A percentile compares a stretch with the other conserved stretches of the same genome.
These are phyloP conservation scores for Paecilomyces formosus DNA, from an alignment of 2,329 filamentous ascomycete species.

Conservation along the genomic window DNA sequence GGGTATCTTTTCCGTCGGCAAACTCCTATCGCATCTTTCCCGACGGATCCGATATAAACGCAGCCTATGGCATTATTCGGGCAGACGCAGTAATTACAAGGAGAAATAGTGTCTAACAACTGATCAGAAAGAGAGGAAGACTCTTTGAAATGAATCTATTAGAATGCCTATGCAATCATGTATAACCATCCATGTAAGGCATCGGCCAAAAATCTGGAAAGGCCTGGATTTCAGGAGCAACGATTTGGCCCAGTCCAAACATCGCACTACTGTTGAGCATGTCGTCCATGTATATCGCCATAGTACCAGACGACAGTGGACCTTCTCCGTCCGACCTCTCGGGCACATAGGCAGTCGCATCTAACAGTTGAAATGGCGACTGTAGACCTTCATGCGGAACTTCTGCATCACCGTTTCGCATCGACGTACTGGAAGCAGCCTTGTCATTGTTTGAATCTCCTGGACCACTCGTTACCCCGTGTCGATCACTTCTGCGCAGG, in stretches of 20 bases:
- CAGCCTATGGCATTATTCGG: too few relatives aligned
- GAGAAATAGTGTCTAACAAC: too few relatives aligned
- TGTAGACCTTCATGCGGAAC: neutral
- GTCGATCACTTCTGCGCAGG: slow-evolving; percentile 1
- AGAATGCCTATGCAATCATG: slow-evolving; percentile 1
- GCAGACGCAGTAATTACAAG: too few relatives aligned
- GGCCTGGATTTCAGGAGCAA: neutral
- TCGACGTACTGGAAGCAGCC: neutral
- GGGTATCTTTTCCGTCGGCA: neutral
- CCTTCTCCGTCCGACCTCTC: neutral
- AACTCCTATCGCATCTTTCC: neutral
- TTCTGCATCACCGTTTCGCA: neutral
- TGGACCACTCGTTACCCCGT: neutral
- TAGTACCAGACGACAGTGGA: neutral
- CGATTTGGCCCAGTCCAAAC: neutral
- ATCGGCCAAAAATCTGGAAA: slow-evolving; percentile 4
- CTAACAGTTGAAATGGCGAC: neutral
- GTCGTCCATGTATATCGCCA: neutral
- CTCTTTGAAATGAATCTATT: neutral
- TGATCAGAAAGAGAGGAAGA: too few relatives aligned
- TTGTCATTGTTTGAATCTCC: neutral
- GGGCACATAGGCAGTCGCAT: neutral
- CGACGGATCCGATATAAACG: neutral
- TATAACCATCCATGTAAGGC: slow-evolving; percentile 5
- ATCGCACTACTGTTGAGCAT: neutral